A percentile compares a stretch with the other conserved stretches of the same genome.
phyloP scores from a whole-genome alignment of 2,329 filamentous ascomycete genomes.

The Fusarium newnesense region DNA sequence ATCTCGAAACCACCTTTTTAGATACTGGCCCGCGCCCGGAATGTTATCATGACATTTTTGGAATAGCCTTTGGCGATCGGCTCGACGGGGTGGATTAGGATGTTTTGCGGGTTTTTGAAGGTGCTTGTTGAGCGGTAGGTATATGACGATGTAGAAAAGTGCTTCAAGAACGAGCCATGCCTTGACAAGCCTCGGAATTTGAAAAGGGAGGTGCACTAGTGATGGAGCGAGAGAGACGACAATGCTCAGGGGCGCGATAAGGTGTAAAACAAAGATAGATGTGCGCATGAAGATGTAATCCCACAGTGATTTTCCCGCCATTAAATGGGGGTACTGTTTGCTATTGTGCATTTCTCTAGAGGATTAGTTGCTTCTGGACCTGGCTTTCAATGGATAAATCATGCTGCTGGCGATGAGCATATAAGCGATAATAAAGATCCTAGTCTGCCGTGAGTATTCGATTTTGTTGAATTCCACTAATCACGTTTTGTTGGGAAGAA shows the following conservation, averaged over 20 bases:
- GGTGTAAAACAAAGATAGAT: conserved; percentile 59
- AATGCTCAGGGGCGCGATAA: conserved; percentile 60
- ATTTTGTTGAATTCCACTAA: conserved; percentile 10
- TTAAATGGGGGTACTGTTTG: background rate
- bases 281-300: conserved; percentile 54
- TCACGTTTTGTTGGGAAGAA: conserved; percentile 7
- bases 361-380: background rate
- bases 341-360: background rate
- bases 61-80: conserved; percentile 62
- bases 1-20: conserved; percentile 68
- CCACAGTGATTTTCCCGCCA: conserved; percentile 26
- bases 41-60: conserved; percentile 61
- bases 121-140: conserved; percentile 60
- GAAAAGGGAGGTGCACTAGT: conserved; percentile 41
- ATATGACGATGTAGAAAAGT: conserved; percentile 64
- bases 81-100: conserved; percentile 55
- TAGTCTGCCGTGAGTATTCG: background rate
- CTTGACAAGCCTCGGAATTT: conserved; percentile 50
- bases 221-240: conserved; percentile 53
- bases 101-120: conserved; percentile 64
- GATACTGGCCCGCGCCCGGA: conserved; percentile 61
- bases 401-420: background rate
- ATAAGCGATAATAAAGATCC: background rate
- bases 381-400: background rate
- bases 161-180: conserved; percentile 61